Base-by-base conservation (phyloP, 495 filamentous ascomycete genomes). In the Talaromyces borbonicus region DNA sequence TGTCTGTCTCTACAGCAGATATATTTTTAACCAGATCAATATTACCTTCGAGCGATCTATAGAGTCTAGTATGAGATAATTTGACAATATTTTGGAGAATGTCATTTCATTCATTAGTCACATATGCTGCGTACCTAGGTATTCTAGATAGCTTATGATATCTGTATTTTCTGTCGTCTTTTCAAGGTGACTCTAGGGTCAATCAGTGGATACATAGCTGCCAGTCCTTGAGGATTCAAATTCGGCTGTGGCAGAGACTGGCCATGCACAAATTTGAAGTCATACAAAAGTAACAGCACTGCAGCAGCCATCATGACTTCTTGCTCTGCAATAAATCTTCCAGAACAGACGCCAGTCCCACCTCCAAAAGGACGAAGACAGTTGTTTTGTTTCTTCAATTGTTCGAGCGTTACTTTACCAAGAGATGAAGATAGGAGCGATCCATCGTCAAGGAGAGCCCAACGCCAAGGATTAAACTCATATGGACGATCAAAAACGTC, bases 311-410 rank as follows among this genome's bases (percentile, higher is more conserved):
- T 16, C 22, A 48, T 48, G 14, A 48, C 37, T 42, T 48, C 46
- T 5, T 48, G 30, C n/a, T 48, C 46, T 8, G 46, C 46, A 6
- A 48, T 31, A 29, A 48, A 48, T 30, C 46, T 14, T 8, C 46
- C 46, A 1, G 33, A 40, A 25, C 46, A 48, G 29, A 48, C 19
- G 29, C 46, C 46, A 1, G 22, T 42, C 29, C 46, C 46, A n/a
- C 46, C 46, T 12, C 46, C 46, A 32, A 48, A 48, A 4, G 33
- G 36, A 11, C 46, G 36, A 5, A 48, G 32, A 26, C 26, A 23
- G 20, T 36, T 36, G 11, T 27, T 30, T 14, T 39, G 31, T n/a
- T 8, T 12, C 14, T 32, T 48, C 35, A 38, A 15, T 11, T 38
- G 35, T 20, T 38, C 35, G 3, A 20, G 18, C n/a, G 35, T 20